Base-by-base conservation (phyloP, 345 rosid species). In the Reutealis trisperma region DNA sequence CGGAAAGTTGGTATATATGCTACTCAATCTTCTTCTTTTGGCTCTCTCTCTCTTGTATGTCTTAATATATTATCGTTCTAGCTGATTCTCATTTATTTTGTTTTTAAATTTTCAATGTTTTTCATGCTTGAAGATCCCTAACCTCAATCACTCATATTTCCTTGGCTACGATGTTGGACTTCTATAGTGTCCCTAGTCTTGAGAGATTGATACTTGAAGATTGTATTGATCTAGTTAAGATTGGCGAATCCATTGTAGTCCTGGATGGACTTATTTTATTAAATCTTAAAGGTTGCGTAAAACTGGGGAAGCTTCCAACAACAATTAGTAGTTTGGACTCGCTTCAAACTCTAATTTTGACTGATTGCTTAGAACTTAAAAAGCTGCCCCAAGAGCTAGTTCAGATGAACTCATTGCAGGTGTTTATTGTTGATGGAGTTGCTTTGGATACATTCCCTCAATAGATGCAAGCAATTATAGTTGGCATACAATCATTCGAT, bases 191-290 rank as follows among this genome's bases (percentile, higher is more conserved):
- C 45, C 73, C 68, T 21, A n/a, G 27, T 44, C 80, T 82, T 8
- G 77, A 82, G 82, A 76, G 41, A 62, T 45, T 85, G 75, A 62
- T 65, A 13, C 78, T 79, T n/a, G n/a, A n/a, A n/a, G n/a, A n/a
- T n/a, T n/a, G n/a, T n/a, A n/a, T n/a, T n/a, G n/a, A n/a, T n/a
- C 18, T 37, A 77, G 49, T 41, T 22, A 6, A 45, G 42, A 19
- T 78, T 27, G 78, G 76, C 18, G 60, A 62, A 62, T 78, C 84
- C 42, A 64, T 81, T 8, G 51, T 6, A 55, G 42, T 19, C 76
- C n/a, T 78, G 73, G 18, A 59, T n/a, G n/a, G n/a, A n/a, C n/a
- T n/a, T 24, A 62, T 25, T 1, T 27, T 22, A n/a, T n/a, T n/a
- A n/a, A n/a, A n/a, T n/a, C n/a, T n/a, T n/a, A n/a, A n/a, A n/a